phyloP scores from a whole-genome alignment of 2,329 filamentous ascomycete species.

The Trichoderma cornu-damae region DNA sequence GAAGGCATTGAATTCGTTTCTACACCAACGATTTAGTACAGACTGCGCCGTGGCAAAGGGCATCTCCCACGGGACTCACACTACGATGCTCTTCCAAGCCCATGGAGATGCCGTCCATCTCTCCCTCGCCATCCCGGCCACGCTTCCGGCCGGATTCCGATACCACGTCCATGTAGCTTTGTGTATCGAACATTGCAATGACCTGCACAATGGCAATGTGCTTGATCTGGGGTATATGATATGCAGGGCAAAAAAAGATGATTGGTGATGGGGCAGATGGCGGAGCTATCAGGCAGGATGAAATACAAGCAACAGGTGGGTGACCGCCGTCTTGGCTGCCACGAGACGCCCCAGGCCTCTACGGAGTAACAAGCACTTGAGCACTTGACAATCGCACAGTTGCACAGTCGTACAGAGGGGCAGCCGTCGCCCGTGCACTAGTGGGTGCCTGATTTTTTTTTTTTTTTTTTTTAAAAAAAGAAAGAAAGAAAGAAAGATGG shows the following conservation, averaged over 20 bases:
- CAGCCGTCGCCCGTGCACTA: neutral
- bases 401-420: neutral
- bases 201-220: neutral
- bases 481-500: too few relatives aligned
- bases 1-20: slow-evolving; percentile 53
- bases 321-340: neutral
- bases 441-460: neutral
- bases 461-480: too few relatives aligned
- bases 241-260: slow-evolving; percentile 7
- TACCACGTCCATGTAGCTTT: slow-evolving; percentile 30
- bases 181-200: slow-evolving; percentile 35
- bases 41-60: neutral
- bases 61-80: slow-evolving; percentile 32
- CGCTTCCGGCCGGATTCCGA: slow-evolving; percentile 41
- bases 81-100: slow-evolving; percentile 49
- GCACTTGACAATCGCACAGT: neutral
- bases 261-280: neutral
- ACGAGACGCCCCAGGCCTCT: neutral
- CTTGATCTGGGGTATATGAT: slow-evolving; percentile 1
- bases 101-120: slow-evolving; percentile 32
- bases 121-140: slow-evolving; percentile 43
- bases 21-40: slow-evolving; percentile 28
- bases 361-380: neutral
- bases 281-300: neutral
- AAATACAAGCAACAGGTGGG: slow-evolving; percentile 5